Percentiles rank a stretch among this genome's conserved stretches.
Evolutionary conservation across 768 basidiomycete species (phyloP).

Genomic region (Pleurotus ostreatus): DNA sequence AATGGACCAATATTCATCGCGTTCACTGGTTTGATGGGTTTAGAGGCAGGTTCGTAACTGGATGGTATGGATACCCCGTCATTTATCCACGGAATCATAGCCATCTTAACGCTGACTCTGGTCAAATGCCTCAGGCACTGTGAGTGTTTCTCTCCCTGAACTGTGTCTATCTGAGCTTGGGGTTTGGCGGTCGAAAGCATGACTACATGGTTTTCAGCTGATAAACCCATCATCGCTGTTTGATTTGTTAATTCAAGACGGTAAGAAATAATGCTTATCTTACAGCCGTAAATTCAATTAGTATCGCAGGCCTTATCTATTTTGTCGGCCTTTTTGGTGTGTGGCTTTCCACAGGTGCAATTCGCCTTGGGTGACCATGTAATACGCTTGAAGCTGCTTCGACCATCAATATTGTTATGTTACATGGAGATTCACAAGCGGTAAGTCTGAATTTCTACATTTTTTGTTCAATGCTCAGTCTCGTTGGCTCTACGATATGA

Average conservation of each 20-base stretch:
- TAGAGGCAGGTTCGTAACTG: neutral
- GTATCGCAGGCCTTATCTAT: neutral
- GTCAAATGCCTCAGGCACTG: neutral
- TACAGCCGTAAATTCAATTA: too few relatives aligned
- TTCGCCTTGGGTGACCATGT: neutral
- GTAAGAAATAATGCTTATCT: neutral
- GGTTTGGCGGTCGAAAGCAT: neutral
- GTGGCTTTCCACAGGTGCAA: neutral
- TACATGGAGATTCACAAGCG: neutral
- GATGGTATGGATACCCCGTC: neutral
- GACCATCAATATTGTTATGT: neutral
- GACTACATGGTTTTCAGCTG: neutral
- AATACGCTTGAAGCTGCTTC: neutral
- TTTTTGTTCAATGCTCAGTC: too few relatives aligned
- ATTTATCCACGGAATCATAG: neutral
- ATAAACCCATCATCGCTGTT: neutral
- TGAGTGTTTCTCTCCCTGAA: neutral
- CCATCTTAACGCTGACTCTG: neutral
- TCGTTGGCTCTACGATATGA: neutral
- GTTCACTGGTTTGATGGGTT: neutral
- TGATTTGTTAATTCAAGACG: neutral
- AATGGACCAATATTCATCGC: neutral
- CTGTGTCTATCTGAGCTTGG: too few relatives aligned
- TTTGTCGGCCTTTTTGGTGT: neutral
- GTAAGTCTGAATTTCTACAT: neutral